A percentile compares a stretch with the other conserved stretches of the same genome.
Evolutionary conservation across 192 early-diverging fungal species (phyloP).

Genomic region (Geranomyces variabilis): DNA sequence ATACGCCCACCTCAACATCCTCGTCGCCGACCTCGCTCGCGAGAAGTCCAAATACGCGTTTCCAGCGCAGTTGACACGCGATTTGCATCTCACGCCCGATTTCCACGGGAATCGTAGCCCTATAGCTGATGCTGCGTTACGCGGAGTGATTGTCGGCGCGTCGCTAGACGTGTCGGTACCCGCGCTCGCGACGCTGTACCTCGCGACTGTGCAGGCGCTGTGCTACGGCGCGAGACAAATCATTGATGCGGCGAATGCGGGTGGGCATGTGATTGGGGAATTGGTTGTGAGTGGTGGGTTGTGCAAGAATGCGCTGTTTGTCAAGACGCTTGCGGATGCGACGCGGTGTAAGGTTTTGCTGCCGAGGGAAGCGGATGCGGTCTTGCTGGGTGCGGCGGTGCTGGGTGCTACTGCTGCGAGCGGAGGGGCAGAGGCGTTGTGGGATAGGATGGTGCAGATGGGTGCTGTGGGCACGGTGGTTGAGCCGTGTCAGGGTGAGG

Average conservation of each 20-base stretch:
- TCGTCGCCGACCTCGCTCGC: conserved; percentile 39
- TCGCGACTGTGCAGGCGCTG: conserved; percentile 63
- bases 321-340: conserved; percentile 63
- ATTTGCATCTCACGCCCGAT: conserved; percentile 74
- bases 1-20: conserved; percentile 51
- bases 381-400: conserved; percentile 71
- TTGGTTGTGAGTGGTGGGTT: conserved; percentile 72
- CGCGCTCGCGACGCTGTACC: conserved; percentile 57
- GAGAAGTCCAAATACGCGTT: conserved; percentile 21
- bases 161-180: conserved; percentile 36
- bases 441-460: conserved; percentile 61
- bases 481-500: conserved; percentile 41
- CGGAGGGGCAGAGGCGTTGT: conserved; percentile 41
- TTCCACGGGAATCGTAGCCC: conserved; percentile 79
- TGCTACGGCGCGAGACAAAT: conserved; percentile 69
- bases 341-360: conserved; percentile 56
- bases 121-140: conserved; percentile 62
- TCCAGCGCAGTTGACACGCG: conserved; percentile 21
- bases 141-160: conserved; percentile 62
- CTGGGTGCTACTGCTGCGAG: conserved; percentile 61
- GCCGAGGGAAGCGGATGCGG: conserved; percentile 59
- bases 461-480: conserved; percentile 50
- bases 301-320: conserved; percentile 63
- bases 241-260: conserved; percentile 50
- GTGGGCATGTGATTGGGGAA: conserved; percentile 59